phyloP scores from a whole-genome alignment of 345 rosid genomes.

The Turnera subulata region DNA sequence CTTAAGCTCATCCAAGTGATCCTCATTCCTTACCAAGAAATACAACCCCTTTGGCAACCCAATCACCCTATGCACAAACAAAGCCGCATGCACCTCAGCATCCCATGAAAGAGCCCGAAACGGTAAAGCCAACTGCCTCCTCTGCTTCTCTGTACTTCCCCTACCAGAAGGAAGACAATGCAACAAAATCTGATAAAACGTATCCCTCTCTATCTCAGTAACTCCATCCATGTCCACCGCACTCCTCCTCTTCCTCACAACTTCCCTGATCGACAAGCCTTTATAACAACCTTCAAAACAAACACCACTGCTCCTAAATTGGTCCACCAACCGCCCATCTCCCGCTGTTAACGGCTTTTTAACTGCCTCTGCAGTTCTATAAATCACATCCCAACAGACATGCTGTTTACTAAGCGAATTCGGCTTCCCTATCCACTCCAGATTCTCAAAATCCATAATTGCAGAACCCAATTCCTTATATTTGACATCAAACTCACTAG shows the following conservation, averaged over 20 bases:
- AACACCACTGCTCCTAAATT: constrained; percentile 43
- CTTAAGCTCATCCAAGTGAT: constrained; percentile 60
- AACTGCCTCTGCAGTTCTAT: constrained; percentile 66
- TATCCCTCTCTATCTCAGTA: constrained; percentile 48
- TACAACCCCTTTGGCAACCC: constrained; percentile 76
- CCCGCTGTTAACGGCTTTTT: constrained; percentile 43
- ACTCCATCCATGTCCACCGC: constrained; percentile 87
- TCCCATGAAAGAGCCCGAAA: constrained; percentile 84
- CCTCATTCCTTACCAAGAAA: constrained; percentile 81
- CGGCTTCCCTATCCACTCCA: constrained; percentile 69
- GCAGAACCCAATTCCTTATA: constrained; percentile 43
- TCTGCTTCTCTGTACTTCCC: constrained; percentile 43
- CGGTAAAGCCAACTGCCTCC: constrained; percentile 54
- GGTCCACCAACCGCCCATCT: constrained; percentile 31
- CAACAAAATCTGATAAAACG: constrained; percentile 77
- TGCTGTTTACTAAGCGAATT: constrained; percentile 75
- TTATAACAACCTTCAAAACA: constrained; percentile 46
- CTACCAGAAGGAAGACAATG: constrained; percentile 85
- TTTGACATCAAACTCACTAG: constrained; percentile 34
- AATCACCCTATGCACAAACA: constrained; percentile 75
- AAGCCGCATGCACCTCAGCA: constrained; percentile 79
- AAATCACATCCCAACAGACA: constrained; percentile 72
- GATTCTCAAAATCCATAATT: constrained; percentile 28
- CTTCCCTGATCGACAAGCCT: constrained; percentile 41
- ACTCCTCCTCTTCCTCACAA: constrained; percentile 85